These are phyloP conservation scores for Tuber melanosporum DNA, from an alignment of 495 filamentous ascomycete species.

Conservation along the genomic window DNA sequence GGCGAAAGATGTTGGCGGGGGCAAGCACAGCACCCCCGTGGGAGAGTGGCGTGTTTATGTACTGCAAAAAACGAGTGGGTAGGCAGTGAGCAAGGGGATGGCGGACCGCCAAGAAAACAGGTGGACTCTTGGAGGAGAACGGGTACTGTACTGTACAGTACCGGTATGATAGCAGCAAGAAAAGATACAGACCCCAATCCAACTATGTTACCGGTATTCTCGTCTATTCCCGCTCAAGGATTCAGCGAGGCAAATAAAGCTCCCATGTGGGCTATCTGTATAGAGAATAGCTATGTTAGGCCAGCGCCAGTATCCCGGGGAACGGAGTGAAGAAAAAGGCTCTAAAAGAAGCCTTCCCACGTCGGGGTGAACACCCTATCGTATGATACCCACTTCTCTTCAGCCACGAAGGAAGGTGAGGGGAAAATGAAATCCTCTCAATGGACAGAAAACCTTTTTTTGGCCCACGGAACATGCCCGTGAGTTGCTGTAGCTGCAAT, in stretches of 20 bases:
- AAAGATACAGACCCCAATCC: neutral
- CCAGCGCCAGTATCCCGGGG: neutral
- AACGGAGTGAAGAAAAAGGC: neutral
- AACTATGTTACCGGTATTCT: neutral
- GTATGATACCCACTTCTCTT: neutral
- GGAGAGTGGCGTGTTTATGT: neutral
- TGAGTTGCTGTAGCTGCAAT: neutral
- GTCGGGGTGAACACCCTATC: neutral
- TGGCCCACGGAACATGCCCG: neutral
- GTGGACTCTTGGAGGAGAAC: neutral
- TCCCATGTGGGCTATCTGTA: neutral
- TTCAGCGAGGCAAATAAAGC: neutral
- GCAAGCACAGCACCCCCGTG: neutral
- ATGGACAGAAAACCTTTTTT: neutral
- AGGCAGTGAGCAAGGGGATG: neutral
- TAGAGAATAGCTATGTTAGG: neutral
- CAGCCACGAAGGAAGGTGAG: neutral
- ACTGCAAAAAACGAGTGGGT: neutral
- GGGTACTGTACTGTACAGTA: no score
- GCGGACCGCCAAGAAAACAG: neutral
- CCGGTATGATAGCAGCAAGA: neutral
- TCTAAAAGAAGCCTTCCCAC: neutral
- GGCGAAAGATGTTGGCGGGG: neutral
- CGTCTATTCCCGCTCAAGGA: neutral
- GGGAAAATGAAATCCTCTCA: neutral